These are phyloP conservation scores for Trichothecium sympodiale DNA, from an alignment of 2,329 filamentous ascomycete genomes.

Conservation along the genomic window DNA sequence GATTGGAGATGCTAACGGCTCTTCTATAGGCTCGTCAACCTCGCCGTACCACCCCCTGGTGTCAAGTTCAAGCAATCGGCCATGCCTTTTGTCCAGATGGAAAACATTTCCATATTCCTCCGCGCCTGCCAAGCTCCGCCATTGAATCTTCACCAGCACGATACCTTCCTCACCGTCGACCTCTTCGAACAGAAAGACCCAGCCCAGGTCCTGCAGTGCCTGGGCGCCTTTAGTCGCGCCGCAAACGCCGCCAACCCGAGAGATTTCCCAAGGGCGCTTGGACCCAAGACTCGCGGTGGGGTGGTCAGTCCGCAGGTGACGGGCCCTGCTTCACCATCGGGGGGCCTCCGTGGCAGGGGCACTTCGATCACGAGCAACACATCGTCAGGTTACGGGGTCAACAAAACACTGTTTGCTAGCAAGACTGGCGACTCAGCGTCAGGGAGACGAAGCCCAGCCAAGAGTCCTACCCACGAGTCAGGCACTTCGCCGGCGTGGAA, in stretches of 20 bases:
- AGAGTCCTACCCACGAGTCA: conserved; percentile 60
- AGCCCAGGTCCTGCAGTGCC: conserved; percentile 86
- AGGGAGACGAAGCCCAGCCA: conserved; percentile 52
- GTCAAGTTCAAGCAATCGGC: conserved; percentile 83
- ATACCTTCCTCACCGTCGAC: conserved; percentile 94
- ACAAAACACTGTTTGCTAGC: conserved; percentile 28
- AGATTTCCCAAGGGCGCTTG: conserved; percentile 66
- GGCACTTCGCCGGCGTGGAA: conserved; percentile 90
- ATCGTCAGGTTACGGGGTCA: conserved; percentile 34
- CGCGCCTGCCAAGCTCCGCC: conserved; percentile 76
- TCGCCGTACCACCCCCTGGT: conserved; percentile 63
- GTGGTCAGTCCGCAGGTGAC: conserved; percentile 57
- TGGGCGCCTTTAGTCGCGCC: conserved; percentile 81
- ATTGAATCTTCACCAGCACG: conserved; percentile 80
- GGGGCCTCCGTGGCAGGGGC: conserved; percentile 34
- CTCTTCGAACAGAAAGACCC: conserved; percentile 93
- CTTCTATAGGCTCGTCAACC: conserved; percentile 61
- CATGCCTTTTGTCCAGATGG: conserved; percentile 99
- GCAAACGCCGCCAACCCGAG: conserved; percentile 65
- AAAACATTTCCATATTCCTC: conserved; percentile 96
- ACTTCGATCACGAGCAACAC: conserved; percentile 48
- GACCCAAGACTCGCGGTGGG: conserved; percentile 50
- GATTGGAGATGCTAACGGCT: conserved; percentile 5
- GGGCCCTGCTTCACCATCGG: conserved; percentile 39
- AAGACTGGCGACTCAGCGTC: conserved; percentile 43